phyloP scores from a whole-genome alignment of 2,329 filamentous ascomycete genomes.

The Clarireedia sp. region DNA sequence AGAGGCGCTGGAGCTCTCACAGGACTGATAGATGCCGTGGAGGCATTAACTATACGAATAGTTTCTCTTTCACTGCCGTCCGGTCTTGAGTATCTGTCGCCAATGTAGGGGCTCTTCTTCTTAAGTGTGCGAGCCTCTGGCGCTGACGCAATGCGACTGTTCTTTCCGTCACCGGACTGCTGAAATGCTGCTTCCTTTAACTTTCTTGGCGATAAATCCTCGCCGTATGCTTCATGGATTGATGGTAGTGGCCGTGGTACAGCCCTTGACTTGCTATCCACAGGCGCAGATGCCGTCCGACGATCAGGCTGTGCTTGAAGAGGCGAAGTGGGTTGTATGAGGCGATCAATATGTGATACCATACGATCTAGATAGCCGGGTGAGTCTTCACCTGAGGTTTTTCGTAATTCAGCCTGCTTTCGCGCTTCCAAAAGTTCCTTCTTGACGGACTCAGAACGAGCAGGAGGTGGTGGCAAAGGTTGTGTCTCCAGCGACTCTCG shows the following conservation, averaged over 20 bases:
- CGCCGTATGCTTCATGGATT: constrained; percentile 22
- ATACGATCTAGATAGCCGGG: constrained; percentile 48
- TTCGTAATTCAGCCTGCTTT: constrained; percentile 25
- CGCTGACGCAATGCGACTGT: constrained; percentile 25
- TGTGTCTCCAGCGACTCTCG: constrained; percentile 18
- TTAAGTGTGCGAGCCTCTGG: constrained; percentile 21
- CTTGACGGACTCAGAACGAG: constrained; percentile 25
- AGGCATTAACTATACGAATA: constrained; percentile 25
- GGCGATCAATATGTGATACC: constrained; percentile 49
- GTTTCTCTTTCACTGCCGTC: constrained; percentile 13
- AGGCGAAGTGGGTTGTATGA: constrained; percentile 38
- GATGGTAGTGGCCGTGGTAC: constrained; percentile 20
- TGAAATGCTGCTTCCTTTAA: constrained; percentile 11
- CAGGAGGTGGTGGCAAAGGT: constrained; percentile 27
- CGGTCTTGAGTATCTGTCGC: constrained; percentile 3
- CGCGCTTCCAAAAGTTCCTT: constrained; percentile 25
- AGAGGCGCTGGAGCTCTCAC: constrained; percentile 28
- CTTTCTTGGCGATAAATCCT: constrained; percentile 18
- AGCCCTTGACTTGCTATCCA: constrained; percentile 11
- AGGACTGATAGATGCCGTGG: constrained; percentile 20
- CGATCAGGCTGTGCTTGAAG: constrained; percentile 24
- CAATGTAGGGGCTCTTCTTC: constrained; percentile 7
- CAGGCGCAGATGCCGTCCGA: constrained; percentile 41
- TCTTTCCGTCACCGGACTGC: constrained; percentile 12
- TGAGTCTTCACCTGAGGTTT: constrained; percentile 26